Conservation (phyloP, 768 basidiomycete species). For the Lactarius quietus region DNA sequence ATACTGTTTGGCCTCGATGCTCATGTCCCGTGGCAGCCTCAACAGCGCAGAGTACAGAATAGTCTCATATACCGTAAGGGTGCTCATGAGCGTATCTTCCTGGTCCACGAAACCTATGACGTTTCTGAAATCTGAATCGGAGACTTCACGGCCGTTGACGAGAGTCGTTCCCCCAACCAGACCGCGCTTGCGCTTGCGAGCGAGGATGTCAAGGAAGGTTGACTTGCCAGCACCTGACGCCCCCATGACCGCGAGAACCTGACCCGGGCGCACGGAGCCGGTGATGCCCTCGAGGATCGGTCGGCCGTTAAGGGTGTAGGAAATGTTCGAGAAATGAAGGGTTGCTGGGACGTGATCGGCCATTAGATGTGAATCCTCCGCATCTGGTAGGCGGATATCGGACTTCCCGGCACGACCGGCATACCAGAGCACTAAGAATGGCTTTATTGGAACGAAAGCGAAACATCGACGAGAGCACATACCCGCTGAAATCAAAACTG, state of each 20-base stretch:
- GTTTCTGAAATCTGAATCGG: conserved; percentile 70
- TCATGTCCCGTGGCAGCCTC: conserved; percentile 92
- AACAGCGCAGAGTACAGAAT: conserved; percentile 90
- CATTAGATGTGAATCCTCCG: conserved; percentile 82
- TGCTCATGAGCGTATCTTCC: conserved; percentile 96
- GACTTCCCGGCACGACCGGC: conserved; percentile 69
- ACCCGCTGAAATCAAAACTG: conserved; percentile 66
- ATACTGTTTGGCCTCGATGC: conserved; percentile 89
- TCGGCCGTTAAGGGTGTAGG: conserved; percentile 68
- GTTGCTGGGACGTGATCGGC: conserved; percentile 92
- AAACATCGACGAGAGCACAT: conserved; percentile 18
- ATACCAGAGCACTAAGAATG: conserved; percentile 76
- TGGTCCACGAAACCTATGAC: conserved; percentile 97
- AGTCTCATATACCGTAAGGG: conserved; percentile 97
- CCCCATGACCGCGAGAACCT: conserved; percentile 95
- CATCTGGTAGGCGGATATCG: conserved; percentile 75
- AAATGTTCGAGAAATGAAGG: conserved; percentile 83
- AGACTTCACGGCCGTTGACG: conserved; percentile 81
- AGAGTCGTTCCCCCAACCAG: conserved; percentile 66
- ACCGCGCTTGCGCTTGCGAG: conserved; percentile 85
- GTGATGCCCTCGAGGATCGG: conserved; percentile 77
- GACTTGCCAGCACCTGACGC: conserved; percentile 97
- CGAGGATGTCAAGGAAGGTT: conserved; percentile 93
- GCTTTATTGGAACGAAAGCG: neutral
- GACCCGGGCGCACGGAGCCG: conserved; percentile 82